phyloP scores from a whole-genome alignment of 306 rosid species.

The Delonix regia region DNA sequence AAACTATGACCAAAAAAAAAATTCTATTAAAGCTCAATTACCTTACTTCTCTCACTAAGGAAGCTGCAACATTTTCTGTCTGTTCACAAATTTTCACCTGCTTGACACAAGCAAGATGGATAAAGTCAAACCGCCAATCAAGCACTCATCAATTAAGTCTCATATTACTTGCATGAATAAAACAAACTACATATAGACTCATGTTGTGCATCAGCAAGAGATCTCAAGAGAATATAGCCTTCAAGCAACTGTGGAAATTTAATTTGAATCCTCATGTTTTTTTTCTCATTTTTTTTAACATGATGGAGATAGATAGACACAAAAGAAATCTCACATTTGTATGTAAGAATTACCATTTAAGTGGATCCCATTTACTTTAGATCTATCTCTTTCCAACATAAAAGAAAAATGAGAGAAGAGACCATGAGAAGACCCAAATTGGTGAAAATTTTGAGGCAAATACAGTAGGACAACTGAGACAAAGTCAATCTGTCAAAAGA shows the following conservation, averaged over 20 bases:
- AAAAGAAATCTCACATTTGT: too few relatives aligned
- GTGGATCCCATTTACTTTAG: too few relatives aligned
- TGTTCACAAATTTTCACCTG: slow-evolving; percentile 43
- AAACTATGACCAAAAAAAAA: not conserved
- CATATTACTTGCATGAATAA: slow-evolving; percentile 9
- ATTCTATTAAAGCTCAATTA: slow-evolving; percentile 28
- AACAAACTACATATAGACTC: not conserved
- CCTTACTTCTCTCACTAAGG: slow-evolving; percentile 12
- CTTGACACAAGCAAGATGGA: slow-evolving; percentile 9
- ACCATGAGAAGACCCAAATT: too few relatives aligned
- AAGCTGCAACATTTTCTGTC: slow-evolving; percentile 4
- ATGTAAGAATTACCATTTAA: too few relatives aligned
- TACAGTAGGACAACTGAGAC: not conserved
- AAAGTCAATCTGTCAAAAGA: not conserved
- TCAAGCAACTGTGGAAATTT: too few relatives aligned
- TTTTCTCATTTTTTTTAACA: too few relatives aligned
- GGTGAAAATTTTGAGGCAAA: not conserved
- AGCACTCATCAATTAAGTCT: slow-evolving; percentile 1
- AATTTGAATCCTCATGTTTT: too few relatives aligned
- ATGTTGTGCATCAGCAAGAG: not conserved
- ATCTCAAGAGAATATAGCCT: not conserved
- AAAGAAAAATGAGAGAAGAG: too few relatives aligned
- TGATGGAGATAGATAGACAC: too few relatives aligned
- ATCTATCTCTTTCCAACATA: too few relatives aligned
- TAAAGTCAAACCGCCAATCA: slow-evolving; percentile 27